A percentile compares a stretch with the other conserved stretches of the same genome.
Conservation (phyloP, 2,329 filamentous ascomycete species). For the Fusarium sp. region DNA sequence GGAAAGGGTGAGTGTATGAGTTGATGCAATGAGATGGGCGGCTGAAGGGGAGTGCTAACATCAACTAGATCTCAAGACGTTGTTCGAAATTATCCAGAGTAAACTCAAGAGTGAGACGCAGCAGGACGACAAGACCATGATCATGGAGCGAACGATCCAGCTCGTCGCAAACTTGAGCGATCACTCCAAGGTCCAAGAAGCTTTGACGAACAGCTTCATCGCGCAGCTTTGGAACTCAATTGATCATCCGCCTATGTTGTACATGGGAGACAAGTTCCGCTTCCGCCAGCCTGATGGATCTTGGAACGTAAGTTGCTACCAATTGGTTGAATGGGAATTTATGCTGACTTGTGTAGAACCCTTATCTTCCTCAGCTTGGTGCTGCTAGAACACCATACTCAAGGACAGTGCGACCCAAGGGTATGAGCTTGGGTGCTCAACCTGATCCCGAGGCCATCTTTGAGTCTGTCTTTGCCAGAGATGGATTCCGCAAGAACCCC, state of each 20-base stretch:
- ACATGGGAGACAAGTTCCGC: conserved; percentile 69
- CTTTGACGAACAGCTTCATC: conserved; percentile 75
- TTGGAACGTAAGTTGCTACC: conserved; percentile 61
- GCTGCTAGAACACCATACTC: conserved; percentile 76
- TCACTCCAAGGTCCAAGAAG: conserved; percentile 68
- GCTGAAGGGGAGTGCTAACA: conserved; percentile 28
- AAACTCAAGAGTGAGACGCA: conserved; percentile 72
- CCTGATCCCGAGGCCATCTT: conserved; percentile 75
- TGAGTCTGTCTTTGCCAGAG: conserved; percentile 68
- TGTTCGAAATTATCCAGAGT: conserved; percentile 68
- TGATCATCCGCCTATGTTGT: conserved; percentile 77
- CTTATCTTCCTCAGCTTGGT: conserved; percentile 72
- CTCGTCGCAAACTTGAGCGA: conserved; percentile 73
- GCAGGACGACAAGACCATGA: conserved; percentile 79
- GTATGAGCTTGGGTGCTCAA: conserved; percentile 69
- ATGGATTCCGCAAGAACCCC: conserved; percentile 67
- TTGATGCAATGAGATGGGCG: not conserved
- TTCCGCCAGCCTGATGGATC: conserved; percentile 78
- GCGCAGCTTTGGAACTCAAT: conserved; percentile 76
- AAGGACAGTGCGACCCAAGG: conserved; percentile 69
- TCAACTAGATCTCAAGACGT: conserved; percentile 68
- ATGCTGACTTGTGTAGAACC: conserved; percentile 60
- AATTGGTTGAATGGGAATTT: accelerated
- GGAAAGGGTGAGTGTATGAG: conserved; percentile 25
- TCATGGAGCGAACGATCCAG: conserved; percentile 80